A percentile compares a stretch with the other conserved stretches of the same genome.
Evolutionary conservation across 1,284 basidiomycete genomes (phyloP).

Genomic region (Cronartium ribicola): DNA sequence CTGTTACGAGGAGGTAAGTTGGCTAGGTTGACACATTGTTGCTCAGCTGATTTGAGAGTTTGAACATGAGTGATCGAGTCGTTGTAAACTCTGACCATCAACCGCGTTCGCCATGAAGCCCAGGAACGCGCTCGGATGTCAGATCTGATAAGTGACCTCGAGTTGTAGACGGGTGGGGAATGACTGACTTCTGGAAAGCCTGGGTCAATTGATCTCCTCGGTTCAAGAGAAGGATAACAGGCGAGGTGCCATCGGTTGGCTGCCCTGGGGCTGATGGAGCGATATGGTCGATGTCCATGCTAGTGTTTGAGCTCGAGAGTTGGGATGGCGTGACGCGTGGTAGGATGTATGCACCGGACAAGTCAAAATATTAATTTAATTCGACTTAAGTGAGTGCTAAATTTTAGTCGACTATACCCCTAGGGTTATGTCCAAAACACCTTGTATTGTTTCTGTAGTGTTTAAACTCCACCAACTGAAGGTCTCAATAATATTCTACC

Average conservation of each 20-base stretch:
- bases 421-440: no score
- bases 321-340: no score
- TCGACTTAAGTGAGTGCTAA: no score
- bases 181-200: constrained; percentile 34
- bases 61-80: constrained; percentile 39
- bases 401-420: no score
- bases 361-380: no score
- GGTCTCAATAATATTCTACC: neutral
- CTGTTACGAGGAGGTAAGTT: neutral
- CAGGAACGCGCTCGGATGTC: neutral
- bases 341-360: no score
- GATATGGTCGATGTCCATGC: neutral
- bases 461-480: no score
- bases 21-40: constrained; percentile 29
- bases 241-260: constrained; percentile 11
- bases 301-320: no score
- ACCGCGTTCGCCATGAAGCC: neutral
- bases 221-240: constrained; percentile 26
- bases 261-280: neutral
- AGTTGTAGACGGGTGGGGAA: neutral
- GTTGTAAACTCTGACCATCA: constrained; percentile 19
- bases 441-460: no score
- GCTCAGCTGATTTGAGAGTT: constrained; percentile 11
- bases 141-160: neutral
- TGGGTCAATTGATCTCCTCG: constrained; percentile 35